Percentiles rank a stretch among this genome's conserved stretches.
phyloP scores from a whole-genome alignment of 2,329 filamentous ascomycete genomes.

The Cladorrhinum sp. region DNA sequence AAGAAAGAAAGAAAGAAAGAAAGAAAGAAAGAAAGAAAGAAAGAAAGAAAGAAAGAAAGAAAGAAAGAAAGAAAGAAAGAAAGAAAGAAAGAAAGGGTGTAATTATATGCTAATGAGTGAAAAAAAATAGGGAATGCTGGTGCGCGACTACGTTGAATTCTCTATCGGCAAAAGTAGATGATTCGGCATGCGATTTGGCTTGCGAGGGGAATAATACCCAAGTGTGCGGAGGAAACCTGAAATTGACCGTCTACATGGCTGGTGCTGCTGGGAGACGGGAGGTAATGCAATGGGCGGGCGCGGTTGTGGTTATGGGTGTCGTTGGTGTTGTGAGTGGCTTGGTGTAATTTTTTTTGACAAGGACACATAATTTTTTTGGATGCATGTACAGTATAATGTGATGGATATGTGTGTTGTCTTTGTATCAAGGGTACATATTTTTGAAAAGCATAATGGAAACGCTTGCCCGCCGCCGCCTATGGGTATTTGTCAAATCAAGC shows the following conservation, averaged over 20 bases:
- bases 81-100: too few relatives aligned
- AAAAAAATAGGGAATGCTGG: slow-evolving; percentile 57
- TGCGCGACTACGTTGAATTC: slow-evolving; percentile 50
- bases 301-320: neutral
- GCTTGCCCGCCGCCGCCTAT: too few relatives aligned
- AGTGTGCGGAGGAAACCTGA: slow-evolving; percentile 53
- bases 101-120: too few relatives aligned
- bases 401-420: too few relatives aligned
- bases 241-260: slow-evolving; percentile 35
- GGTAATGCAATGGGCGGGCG: neutral
- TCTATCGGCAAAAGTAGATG: slow-evolving; percentile 45
- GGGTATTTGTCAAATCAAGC: too few relatives aligned
- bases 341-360: neutral
- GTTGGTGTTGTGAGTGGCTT: neutral
- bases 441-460: neutral
- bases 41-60: too few relatives aligned
- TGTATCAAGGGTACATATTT: neutral
- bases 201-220: slow-evolving; percentile 53
- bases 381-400: too few relatives aligned
- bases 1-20: too few relatives aligned
- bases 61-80: too few relatives aligned
- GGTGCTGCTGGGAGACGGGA: slow-evolving; percentile 1
- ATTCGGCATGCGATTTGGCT: slow-evolving; percentile 47
- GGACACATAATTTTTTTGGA: neutral
- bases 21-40: too few relatives aligned